Evolutionary conservation across 768 basidiomycete genomes (phyloP).

Genomic region (Boletus fagicola): DNA sequence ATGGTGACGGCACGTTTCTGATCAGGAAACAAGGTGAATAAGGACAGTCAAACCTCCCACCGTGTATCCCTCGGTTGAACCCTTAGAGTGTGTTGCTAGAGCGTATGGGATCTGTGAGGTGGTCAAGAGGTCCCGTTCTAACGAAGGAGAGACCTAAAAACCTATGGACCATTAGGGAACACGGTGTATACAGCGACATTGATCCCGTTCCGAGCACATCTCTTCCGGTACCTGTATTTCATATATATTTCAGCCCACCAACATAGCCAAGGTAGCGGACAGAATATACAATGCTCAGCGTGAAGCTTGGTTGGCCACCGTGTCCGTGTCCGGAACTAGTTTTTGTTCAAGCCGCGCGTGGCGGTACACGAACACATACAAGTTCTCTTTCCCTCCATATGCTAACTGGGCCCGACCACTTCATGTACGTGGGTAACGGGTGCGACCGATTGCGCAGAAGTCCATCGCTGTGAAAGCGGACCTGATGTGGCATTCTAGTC

Average conservation of each 20-base stretch:
- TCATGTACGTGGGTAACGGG: not conserved
- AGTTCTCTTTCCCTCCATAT: no score
- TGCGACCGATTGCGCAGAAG: not conserved
- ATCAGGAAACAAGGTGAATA: not conserved
- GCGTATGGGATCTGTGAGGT: not conserved
- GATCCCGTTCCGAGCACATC: not conserved
- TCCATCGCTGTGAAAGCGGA: not conserved
- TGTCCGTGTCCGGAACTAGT: no score
- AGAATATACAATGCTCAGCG: no score
- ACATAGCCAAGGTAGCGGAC: no score
- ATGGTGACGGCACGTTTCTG: not conserved
- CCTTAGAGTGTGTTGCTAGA: not conserved
- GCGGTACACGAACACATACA: no score
- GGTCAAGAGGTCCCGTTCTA: not conserved
- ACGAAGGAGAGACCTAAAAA: not conserved
- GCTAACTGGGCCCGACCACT: no score
- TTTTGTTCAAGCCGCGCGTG: no score
- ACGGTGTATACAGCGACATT: not conserved
- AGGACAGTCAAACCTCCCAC: not conserved
- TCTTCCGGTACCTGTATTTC: not conserved
- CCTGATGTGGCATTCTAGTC: not conserved
- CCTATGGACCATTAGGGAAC: not conserved
- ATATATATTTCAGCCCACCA: no score
- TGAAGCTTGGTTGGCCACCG: no score
- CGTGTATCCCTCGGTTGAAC: not conserved